Conservation (phyloP, 441 rosid species). For the Erodium moschatum region DNA sequence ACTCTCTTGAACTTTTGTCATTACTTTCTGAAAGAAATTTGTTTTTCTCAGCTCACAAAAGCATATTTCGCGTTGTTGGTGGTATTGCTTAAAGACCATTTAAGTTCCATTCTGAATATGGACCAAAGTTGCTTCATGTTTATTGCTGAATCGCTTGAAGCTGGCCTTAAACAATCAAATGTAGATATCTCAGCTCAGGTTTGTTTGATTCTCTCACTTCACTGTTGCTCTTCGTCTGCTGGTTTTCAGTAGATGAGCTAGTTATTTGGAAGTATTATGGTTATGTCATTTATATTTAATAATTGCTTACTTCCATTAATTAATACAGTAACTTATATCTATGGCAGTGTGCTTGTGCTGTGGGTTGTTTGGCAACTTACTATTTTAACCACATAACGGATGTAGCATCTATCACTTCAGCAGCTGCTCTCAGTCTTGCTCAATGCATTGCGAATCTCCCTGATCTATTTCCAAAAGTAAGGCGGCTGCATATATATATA, state of each 20-base stretch:
- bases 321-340: background rate
- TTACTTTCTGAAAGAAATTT: background rate
- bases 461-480: slow-evolving; percentile 85
- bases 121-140: slow-evolving; percentile 80
- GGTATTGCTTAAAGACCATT: slow-evolving; percentile 72
- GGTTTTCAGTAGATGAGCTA: background rate
- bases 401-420: slow-evolving; percentile 74
- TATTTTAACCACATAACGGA: slow-evolving; percentile 88
- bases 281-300: background rate
- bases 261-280: no score
- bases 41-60: slow-evolving; percentile 61
- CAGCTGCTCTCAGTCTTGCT: slow-evolving; percentile 65
- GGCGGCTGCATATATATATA: slow-evolving; percentile 14
- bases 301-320: background rate
- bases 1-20: background rate
- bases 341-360: slow-evolving; percentile 90
- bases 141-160: slow-evolving; percentile 85
- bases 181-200: slow-evolving; percentile 89
- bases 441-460: slow-evolving; percentile 90
- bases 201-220: slow-evolving; percentile 13
- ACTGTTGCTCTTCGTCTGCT: background rate
- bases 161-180: slow-evolving; percentile 88
- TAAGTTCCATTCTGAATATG: slow-evolving; percentile 60
- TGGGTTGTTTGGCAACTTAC: slow-evolving; percentile 86
- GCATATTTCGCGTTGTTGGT: slow-evolving; percentile 93